Evolutionary conservation across 768 basidiomycete genomes (phyloP).

Genomic region (Mycena polygramma): DNA sequence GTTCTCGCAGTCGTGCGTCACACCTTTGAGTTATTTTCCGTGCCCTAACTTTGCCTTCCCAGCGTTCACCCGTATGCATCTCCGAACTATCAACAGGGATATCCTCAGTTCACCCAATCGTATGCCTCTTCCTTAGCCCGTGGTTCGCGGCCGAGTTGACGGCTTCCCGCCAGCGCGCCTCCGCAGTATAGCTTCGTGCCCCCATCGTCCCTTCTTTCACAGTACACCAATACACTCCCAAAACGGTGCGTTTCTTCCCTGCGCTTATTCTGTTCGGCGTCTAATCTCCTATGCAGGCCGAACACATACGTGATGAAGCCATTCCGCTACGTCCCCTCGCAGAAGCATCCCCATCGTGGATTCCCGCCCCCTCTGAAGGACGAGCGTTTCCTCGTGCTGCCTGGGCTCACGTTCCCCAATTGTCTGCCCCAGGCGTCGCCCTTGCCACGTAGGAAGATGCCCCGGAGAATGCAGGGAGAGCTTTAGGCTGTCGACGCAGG

Average conservation of each 20-base stretch:
- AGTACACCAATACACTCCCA: constrained; percentile 2
- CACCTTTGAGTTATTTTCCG: too few relatives aligned
- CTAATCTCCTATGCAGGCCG: not conserved
- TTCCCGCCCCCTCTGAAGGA: not conserved
- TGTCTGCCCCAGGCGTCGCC: not conserved
- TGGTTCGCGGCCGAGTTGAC: not conserved
- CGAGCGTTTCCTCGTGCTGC: constrained; percentile 12
- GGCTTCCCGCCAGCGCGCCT: not conserved
- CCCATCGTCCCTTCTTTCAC: constrained; percentile 11
- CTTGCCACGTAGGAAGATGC: not conserved
- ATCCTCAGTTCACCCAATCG: not conserved
- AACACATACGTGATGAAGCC: not conserved
- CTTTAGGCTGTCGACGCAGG: too few relatives aligned
- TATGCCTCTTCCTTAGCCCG: not conserved
- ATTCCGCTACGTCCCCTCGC: constrained; percentile 2
- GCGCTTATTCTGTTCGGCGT: not conserved
- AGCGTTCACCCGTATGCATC: too few relatives aligned
- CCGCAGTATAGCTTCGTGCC: constrained; percentile 10
- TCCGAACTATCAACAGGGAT: not conserved
- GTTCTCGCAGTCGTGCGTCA: not conserved
- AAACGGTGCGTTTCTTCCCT: not conserved
- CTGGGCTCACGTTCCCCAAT: constrained; percentile 9
- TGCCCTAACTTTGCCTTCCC: too few relatives aligned
- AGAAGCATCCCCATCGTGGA: not conserved
- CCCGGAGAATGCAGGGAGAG: not conserved